A percentile compares a stretch with the other conserved stretches of the same genome.
Evolutionary conservation across 768 basidiomycete species (phyloP).

Genomic region (Gymnopilus dilepis): DNA sequence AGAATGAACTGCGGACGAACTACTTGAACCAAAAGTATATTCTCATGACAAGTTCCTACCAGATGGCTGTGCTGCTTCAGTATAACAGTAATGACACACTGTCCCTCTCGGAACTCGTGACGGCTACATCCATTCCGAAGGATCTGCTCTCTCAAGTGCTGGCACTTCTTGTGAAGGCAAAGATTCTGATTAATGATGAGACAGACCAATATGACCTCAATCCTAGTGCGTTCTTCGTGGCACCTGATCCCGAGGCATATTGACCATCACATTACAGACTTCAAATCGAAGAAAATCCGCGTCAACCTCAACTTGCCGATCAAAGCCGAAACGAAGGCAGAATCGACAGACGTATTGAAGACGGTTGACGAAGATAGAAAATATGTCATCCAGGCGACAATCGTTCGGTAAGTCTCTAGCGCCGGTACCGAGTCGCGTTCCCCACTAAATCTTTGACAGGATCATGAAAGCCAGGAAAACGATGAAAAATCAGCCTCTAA

Average conservation of each 20-base stretch:
- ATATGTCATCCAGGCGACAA: slow-evolving; percentile 94
- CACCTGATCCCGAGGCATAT: not conserved
- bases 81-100: slow-evolving; percentile 93
- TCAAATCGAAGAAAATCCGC: slow-evolving; percentile 94
- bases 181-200: slow-evolving; percentile 88
- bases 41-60: slow-evolving; percentile 92
- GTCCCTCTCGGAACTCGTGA: slow-evolving; percentile 75
- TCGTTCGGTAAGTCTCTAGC: slow-evolving; percentile 65
- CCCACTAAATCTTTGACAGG: slow-evolving; percentile 41
- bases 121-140: slow-evolving; percentile 82
- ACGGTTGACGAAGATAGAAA: slow-evolving; percentile 97
- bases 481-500: slow-evolving; percentile 91
- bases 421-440: slow-evolving; percentile 5
- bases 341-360: slow-evolving; percentile 90
- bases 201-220: slow-evolving; percentile 91
- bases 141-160: slow-evolving; percentile 76
- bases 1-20: slow-evolving; percentile 94
- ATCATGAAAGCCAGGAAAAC: slow-evolving; percentile 97
- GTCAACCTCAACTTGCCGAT: slow-evolving; percentile 92
- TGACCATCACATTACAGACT: slow-evolving; percentile 49
- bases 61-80: slow-evolving; percentile 92
- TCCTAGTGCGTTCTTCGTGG: slow-evolving; percentile 48
- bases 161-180: slow-evolving; percentile 79
- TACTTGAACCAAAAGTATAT: slow-evolving; percentile 96
- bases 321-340: slow-evolving; percentile 93